Conservation (phyloP, 2,329 filamentous ascomycete genomes). For the Fusarium piperis region DNA sequence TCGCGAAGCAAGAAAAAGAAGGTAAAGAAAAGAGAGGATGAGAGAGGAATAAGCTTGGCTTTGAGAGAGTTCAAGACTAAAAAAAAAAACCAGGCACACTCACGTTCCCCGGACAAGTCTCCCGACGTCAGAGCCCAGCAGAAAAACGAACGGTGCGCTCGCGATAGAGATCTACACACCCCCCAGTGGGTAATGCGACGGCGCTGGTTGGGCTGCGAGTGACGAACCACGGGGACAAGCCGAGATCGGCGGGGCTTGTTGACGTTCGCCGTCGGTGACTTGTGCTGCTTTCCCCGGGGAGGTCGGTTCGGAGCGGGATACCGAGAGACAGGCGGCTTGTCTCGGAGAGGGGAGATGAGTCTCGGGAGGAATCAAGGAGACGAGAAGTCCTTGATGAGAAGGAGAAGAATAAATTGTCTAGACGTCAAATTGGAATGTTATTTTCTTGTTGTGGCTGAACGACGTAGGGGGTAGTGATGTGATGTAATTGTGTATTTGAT, state of each 20-base stretch:
- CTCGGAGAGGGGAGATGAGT: neutral
- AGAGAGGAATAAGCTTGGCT: neutral
- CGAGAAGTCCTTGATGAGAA: too few species aligned
- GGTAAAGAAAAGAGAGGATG: neutral
- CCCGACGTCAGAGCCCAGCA: neutral
- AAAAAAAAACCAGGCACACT: neutral
- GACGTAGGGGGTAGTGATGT: neutral
- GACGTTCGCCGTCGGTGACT: neutral
- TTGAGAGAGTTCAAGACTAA: neutral
- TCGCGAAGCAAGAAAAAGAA: neutral
- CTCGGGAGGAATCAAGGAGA: neutral
- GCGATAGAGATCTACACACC: conserved; percentile 13
- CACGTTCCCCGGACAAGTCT: neutral
- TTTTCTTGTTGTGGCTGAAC: neutral
- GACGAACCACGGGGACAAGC: conserved; percentile 2
- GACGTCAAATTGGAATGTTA: neutral
- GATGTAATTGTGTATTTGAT: neutral
- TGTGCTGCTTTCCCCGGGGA: neutral
- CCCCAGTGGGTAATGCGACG: conserved; percentile 19
- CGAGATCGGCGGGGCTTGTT: conserved; percentile 22
- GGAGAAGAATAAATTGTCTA: neutral
- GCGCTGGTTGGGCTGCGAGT: conserved; percentile 24
- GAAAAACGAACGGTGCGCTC: neutral
- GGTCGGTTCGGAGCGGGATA: conserved; percentile 14
- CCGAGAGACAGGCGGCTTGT: conserved; percentile 30